phyloP scores from a whole-genome alignment of 148 eudicot species.

The Pouteria glomerata region DNA sequence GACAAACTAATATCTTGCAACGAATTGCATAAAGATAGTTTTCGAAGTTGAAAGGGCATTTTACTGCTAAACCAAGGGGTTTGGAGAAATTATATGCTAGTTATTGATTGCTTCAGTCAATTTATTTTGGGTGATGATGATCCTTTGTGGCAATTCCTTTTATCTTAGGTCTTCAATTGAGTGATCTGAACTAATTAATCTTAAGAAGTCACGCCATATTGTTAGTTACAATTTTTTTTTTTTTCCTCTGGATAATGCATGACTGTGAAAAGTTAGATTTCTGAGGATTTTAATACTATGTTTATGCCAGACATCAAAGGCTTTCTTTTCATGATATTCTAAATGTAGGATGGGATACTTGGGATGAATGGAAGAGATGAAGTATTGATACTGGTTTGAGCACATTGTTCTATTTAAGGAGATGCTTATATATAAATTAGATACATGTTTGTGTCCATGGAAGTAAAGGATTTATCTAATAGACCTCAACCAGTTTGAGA shows the following conservation, averaged over 20 bases:
- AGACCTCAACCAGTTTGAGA: no score
- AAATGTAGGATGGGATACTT: neutral
- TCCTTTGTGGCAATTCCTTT: neutral
- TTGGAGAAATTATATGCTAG: neutral
- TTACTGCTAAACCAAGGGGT: neutral
- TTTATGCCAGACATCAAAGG: neutral
- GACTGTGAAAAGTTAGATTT: neutral
- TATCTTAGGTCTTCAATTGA: neutral
- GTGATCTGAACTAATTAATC: neutral
- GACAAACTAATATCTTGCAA: conserved; percentile 11
- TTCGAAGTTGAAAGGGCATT: conserved; percentile 1
- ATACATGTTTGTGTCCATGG: no score
- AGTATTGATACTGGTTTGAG: neutral
- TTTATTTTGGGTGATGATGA: neutral
- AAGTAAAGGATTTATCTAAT: no score
- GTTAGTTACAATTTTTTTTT: neutral
- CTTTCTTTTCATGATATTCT: neutral
- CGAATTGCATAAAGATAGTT: conserved; percentile 5
- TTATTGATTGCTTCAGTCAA: neutral
- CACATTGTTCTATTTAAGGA: neutral
- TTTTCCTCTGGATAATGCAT: neutral
- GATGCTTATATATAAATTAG: no score
- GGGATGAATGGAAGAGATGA: neutral
- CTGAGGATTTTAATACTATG: neutral
- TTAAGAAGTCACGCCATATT: neutral